These are phyloP conservation scores for Neonectria hederae DNA, from an alignment of 2,329 filamentous ascomycete species.

Conservation along the genomic window DNA sequence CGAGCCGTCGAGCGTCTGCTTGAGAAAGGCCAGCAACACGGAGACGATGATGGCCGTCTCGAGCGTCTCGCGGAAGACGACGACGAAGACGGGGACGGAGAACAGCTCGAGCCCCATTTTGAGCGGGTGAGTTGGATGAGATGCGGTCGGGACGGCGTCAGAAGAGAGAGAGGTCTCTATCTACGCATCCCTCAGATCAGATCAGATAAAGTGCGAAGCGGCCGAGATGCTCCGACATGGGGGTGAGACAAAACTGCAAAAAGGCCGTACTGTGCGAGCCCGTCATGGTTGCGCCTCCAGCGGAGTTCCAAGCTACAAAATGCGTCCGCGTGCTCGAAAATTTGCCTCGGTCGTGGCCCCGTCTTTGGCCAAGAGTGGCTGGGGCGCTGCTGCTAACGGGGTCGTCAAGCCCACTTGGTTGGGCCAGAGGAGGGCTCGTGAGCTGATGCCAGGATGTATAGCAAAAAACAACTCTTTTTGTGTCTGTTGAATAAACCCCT, in stretches of 20 bases:
- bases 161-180: background rate
- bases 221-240: background rate
- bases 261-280: background rate
- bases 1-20: conserved; percentile 77
- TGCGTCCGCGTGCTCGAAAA: background rate
- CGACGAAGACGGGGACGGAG: conserved; percentile 85
- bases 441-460: no score
- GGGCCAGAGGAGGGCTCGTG: background rate
- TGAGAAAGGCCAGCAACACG: conserved; percentile 83
- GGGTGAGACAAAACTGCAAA: no score
- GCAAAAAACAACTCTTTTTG: background rate
- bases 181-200: background rate
- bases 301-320: background rate
- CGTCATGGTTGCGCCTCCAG: background rate
- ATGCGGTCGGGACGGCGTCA: background rate
- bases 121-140: background rate
- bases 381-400: background rate
- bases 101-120: conserved; percentile 75
- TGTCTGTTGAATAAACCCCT: background rate
- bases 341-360: background rate
- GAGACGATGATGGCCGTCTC: conserved; percentile 88
- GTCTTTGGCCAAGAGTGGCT: background rate
- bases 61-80: conserved; percentile 86
- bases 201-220: background rate
- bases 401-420: background rate